Conservation (phyloP, 2,329 filamentous ascomycete genomes). For the Xylariales sp. region DNA sequence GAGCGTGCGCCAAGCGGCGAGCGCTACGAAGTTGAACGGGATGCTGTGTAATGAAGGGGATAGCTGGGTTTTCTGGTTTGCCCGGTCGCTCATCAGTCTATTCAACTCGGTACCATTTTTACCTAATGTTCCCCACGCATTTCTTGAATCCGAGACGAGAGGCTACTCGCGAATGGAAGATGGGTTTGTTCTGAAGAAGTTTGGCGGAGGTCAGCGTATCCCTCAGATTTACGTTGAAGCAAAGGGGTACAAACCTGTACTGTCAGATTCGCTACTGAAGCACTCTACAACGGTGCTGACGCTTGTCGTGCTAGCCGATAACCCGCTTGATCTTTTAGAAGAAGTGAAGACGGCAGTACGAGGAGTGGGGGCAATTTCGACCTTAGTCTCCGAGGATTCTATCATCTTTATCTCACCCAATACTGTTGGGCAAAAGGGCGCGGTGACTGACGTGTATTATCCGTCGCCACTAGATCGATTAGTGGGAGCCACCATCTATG, state of each 20-base stretch:
- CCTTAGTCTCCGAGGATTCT: no score
- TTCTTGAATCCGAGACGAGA: conserved; percentile 9
- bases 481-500: conserved; percentile 8
- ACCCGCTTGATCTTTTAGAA: neutral
- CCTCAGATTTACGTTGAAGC: conserved; percentile 17
- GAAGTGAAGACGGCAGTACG: conserved; percentile 9
- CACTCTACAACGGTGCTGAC: conserved; percentile 11
- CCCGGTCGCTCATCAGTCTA: neutral
- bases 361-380: no score
- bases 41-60: conserved; percentile 13
- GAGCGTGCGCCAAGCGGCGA: conserved; percentile 14
- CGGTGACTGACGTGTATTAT: conserved; percentile 11
- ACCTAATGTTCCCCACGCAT: conserved; percentile 7
- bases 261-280: conserved; percentile 16
- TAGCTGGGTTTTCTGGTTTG: neutral
- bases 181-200: conserved; percentile 14
- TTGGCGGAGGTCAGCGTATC: conserved; percentile 15
- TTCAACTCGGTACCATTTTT: conserved; percentile 1
- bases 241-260: conserved; percentile 1
- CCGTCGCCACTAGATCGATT: conserved; percentile 9
- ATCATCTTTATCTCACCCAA: no score
- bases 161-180: conserved; percentile 12
- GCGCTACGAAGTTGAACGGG: conserved; percentile 15
- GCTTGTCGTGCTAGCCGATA: conserved; percentile 12
- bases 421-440: no score